Percentiles rank a stretch among this genome's conserved stretches.
phyloP scores from a whole-genome alignment of 2,329 filamentous ascomycete genomes.

The Amphichorda felina region DNA sequence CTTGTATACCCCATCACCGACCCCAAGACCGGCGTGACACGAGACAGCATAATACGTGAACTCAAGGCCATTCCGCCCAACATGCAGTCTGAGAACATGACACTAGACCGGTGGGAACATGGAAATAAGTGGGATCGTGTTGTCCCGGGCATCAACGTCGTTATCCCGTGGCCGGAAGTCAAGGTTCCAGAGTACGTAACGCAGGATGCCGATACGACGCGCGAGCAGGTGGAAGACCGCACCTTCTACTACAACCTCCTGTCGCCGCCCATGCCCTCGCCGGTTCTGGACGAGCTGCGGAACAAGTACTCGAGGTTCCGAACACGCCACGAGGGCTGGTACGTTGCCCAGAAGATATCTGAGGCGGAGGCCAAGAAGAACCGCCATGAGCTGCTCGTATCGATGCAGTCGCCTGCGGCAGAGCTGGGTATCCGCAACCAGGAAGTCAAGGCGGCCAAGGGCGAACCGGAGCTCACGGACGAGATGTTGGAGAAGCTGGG shows the following conservation, averaged over 20 bases:
- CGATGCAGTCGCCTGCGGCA: constrained; percentile 44
- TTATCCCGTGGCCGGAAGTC: constrained; percentile 65
- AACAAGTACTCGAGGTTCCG: constrained; percentile 75
- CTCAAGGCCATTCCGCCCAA: constrained; percentile 41
- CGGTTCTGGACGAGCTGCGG: constrained; percentile 76
- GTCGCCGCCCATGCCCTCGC: constrained; percentile 62
- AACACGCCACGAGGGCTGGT: constrained; percentile 67
- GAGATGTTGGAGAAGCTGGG: constrained; percentile 53
- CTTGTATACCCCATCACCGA: constrained; percentile 70
- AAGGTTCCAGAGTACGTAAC: constrained; percentile 38
- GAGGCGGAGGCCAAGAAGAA: constrained; percentile 37
- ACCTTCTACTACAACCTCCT: constrained; percentile 73
- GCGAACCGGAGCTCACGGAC: constrained; percentile 42
- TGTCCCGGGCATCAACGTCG: constrained; percentile 58
- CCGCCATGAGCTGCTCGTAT: constrained; percentile 13
- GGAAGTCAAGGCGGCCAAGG: constrained; percentile 35
- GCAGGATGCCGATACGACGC: constrained; percentile 57
- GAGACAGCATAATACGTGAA: constrained; percentile 69
- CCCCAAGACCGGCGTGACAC: constrained; percentile 47
- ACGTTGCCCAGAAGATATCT: constrained; percentile 49
- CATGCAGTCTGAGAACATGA: constrained; percentile 32
- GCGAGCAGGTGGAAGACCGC: constrained; percentile 60
- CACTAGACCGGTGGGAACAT: constrained; percentile 25
- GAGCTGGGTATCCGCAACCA: constrained; percentile 46
- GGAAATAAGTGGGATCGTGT: constrained; percentile 38